phyloP scores from a whole-genome alignment of 1,284 basidiomycete species.

The Tilletiopsis washingtonensis region DNA sequence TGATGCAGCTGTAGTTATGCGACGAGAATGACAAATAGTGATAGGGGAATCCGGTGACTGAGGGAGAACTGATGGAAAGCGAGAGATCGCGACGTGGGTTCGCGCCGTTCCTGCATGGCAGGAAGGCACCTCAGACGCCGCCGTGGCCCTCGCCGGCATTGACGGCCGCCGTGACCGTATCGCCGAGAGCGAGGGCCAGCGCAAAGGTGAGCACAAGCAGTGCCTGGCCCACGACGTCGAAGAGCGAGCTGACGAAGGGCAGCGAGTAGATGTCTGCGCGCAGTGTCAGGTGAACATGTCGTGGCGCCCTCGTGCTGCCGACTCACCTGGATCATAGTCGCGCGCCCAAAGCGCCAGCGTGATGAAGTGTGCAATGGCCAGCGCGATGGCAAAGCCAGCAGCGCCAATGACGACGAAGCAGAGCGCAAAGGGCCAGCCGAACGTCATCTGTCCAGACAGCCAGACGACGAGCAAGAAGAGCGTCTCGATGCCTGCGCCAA shows the following conservation, averaged over 20 bases:
- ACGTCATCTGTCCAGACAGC: constrained; percentile 22
- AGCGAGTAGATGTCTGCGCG: constrained; percentile 66
- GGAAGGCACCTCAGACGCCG: no score
- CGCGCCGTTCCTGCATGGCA: no score
- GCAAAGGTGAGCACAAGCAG: constrained; percentile 57
- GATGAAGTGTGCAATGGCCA: constrained; percentile 61
- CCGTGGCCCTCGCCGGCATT: constrained; percentile 48
- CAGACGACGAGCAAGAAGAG: constrained; percentile 30
- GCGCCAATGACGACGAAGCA: constrained; percentile 14
- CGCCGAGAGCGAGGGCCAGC: constrained; percentile 35
- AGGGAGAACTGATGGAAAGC: no score
- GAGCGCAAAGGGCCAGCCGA: constrained; percentile 32
- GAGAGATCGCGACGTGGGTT: no score
- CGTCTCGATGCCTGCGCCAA: constrained; percentile 24
- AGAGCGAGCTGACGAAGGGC: constrained; percentile 77
- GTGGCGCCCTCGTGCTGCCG: not conserved
- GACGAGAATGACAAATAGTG: no score
- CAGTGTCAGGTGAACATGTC: not conserved
- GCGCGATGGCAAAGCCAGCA: constrained; percentile 52
- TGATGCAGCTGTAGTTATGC: no score
- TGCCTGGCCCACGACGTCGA: constrained; percentile 84
- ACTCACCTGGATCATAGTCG: constrained; percentile 72
- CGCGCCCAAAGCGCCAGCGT: constrained; percentile 75
- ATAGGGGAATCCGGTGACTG: no score
- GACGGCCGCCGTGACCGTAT: constrained; percentile 6